Evolutionary conservation across 1,284 basidiomycete genomes (phyloP).

Genomic region (Phylloporus sp.): DNA sequence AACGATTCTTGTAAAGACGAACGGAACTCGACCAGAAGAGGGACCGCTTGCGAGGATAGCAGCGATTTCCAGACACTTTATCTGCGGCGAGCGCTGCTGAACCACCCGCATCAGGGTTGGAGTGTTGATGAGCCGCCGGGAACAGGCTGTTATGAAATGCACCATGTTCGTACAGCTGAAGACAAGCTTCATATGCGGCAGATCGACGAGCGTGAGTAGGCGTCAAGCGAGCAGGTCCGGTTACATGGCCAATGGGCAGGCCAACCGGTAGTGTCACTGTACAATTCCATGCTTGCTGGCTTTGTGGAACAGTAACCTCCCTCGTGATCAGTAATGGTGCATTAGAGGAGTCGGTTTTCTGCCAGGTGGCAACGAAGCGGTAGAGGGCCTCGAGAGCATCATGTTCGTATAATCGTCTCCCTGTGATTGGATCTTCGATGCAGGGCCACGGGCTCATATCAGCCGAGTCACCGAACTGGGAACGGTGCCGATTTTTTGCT

Average conservation of each 20-base stretch:
- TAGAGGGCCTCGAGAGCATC: slow-evolving; percentile 60
- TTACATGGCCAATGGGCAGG: slow-evolving; percentile 43
- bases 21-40: slow-evolving; percentile 62
- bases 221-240: slow-evolving; percentile 50
- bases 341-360: slow-evolving; percentile 16
- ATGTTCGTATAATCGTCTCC: slow-evolving; percentile 55
- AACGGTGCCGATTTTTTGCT: slow-evolving; percentile 44
- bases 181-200: slow-evolving; percentile 60
- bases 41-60: slow-evolving; percentile 60
- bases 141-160: slow-evolving; percentile 57
- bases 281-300: slow-evolving; percentile 44
- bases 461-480: slow-evolving; percentile 52
- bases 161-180: slow-evolving; percentile 51
- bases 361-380: slow-evolving; percentile 45
- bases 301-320: slow-evolving; percentile 11
- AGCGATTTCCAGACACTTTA: slow-evolving; percentile 47
- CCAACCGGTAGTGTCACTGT: slow-evolving; percentile 51
- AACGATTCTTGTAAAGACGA: slow-evolving; percentile 39
- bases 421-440: slow-evolving; percentile 57
- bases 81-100: slow-evolving; percentile 26
- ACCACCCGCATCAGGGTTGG: slow-evolving; percentile 9
- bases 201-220: slow-evolving; percentile 57
- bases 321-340: slow-evolving; percentile 47
- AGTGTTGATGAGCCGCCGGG: slow-evolving; percentile 35
- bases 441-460: slow-evolving; percentile 36